Evolutionary conservation across 2,329 filamentous ascomycete genomes (phyloP).

Genomic region (Chaetomium strumarium): DNA sequence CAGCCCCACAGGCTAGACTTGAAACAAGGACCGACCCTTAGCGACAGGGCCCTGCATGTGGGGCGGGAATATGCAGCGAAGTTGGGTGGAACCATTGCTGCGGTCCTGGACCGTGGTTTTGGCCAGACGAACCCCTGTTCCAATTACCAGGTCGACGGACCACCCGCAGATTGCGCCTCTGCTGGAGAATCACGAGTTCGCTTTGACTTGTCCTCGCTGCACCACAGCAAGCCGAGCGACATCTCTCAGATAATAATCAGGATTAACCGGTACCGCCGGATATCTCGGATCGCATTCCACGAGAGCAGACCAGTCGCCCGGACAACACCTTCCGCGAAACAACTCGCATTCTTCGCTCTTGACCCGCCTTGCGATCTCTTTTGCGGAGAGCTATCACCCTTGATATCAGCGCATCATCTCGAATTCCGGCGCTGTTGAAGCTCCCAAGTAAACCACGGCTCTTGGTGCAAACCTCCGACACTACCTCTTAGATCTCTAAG

Average conservation of each 20-base stretch:
- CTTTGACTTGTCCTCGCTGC: too few relatives aligned
- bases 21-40: not conserved
- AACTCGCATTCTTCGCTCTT: too few relatives aligned
- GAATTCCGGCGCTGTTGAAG: not conserved
- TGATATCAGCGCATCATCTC: not conserved
- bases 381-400: not conserved
- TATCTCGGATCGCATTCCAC: too few relatives aligned
- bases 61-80: not conserved
- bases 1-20: constrained; percentile 10
- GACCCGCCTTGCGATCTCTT: not conserved
- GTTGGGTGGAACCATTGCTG: not conserved
- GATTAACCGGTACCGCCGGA: too few relatives aligned
- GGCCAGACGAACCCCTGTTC: constrained; percentile 6
- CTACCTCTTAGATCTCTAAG: not conserved
- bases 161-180: not conserved
- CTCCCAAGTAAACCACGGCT: not conserved
- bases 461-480: not conserved
- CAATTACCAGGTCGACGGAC: constrained; percentile 1
- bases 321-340: too few relatives aligned
- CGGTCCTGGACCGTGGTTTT: too few relatives aligned
- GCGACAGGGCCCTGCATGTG: not conserved
- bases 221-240: too few relatives aligned
- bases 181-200: not conserved
- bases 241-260: too few relatives aligned
- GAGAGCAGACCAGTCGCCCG: too few relatives aligned